phyloP scores from a whole-genome alignment of 805 yeast species.

The Grigorovia yakushimaensis region DNA sequence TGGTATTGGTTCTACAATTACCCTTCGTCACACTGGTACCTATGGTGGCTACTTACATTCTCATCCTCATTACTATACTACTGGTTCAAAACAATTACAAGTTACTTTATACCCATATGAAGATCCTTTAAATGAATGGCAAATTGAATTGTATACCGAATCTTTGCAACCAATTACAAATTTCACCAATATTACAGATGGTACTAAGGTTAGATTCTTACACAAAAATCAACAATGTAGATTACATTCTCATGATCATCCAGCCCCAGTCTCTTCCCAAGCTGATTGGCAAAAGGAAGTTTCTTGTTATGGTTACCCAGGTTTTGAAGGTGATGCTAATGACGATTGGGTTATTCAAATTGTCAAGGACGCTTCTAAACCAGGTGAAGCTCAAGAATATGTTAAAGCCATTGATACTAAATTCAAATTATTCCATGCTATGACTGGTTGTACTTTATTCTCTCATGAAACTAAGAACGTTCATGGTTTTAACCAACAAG shows the following conservation, averaged over 20 bases:
- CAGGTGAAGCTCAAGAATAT: slow-evolving; percentile 43
- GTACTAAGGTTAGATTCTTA: slow-evolving; percentile 58
- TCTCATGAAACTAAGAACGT: slow-evolving; percentile 65
- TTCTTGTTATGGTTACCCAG: slow-evolving; percentile 66
- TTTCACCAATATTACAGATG: slow-evolving; percentile 56
- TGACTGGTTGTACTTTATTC: slow-evolving; percentile 69
- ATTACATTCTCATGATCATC: slow-evolving; percentile 80
- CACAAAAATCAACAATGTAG: slow-evolving; percentile 52
- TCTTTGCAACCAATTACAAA: slow-evolving; percentile 44
- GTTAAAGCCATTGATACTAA: slow-evolving; percentile 61
- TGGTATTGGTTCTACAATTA: slow-evolving; percentile 61
- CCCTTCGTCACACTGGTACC: slow-evolving; percentile 61
- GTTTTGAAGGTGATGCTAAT: slow-evolving; percentile 74
- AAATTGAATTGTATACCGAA: slow-evolving; percentile 56
- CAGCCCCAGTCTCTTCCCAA: slow-evolving; percentile 64
- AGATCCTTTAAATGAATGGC: slow-evolving; percentile 66
- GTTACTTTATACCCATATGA: slow-evolving; percentile 70
- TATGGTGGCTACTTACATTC: slow-evolving; percentile 79
- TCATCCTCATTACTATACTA: slow-evolving; percentile 57
- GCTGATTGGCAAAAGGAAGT: slow-evolving; percentile 79
- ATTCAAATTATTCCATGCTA: slow-evolving; percentile 68
- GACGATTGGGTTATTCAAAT: slow-evolving; percentile 77
- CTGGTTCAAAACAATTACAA: slow-evolving; percentile 81
- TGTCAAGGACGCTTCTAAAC: slow-evolving; percentile 42
- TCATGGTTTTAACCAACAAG: slow-evolving; percentile 80